Evolutionary conservation across 495 filamentous ascomycete species (phyloP).

Genomic region (Podospora didyma): DNA sequence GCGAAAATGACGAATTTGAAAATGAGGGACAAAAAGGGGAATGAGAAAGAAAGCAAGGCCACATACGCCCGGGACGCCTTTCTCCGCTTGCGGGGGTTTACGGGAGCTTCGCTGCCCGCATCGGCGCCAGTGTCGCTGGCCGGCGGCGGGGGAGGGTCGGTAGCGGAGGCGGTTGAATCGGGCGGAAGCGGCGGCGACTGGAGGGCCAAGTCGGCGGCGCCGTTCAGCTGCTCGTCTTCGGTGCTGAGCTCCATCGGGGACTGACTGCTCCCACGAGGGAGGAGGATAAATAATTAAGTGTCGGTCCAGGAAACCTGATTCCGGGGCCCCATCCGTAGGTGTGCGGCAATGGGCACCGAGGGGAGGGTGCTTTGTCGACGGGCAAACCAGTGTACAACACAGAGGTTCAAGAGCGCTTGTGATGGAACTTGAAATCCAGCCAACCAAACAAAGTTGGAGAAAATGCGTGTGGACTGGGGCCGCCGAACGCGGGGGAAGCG

Average conservation of each 20-base stretch:
- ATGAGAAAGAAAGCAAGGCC: neutral
- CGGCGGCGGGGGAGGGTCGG: conserved; percentile 7
- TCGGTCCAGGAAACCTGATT: no score
- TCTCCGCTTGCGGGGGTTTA: conserved; percentile 35
- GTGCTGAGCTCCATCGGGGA: neutral
- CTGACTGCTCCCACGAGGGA: neutral
- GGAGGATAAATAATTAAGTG: no score
- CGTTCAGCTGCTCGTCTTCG: neutral
- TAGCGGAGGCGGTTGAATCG: neutral
- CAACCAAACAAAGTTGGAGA: no score
- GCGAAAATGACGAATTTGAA: neutral
- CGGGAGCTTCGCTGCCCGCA: conserved; percentile 25
- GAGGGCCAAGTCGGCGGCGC: neutral
- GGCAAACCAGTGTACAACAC: no score
- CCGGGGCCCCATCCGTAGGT: no score
- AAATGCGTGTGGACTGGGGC: no score
- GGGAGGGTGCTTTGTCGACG: no score
- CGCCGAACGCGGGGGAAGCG: no score
- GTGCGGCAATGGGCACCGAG: no score
- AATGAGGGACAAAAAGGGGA: neutral
- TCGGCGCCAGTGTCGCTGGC: conserved; percentile 23
- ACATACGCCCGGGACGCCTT: conserved; percentile 37
- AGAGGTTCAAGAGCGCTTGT: no score
- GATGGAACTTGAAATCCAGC: no score
- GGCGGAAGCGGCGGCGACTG: neutral